phyloP scores from a whole-genome alignment of 345 rosid species.

The Salix viminalis region DNA sequence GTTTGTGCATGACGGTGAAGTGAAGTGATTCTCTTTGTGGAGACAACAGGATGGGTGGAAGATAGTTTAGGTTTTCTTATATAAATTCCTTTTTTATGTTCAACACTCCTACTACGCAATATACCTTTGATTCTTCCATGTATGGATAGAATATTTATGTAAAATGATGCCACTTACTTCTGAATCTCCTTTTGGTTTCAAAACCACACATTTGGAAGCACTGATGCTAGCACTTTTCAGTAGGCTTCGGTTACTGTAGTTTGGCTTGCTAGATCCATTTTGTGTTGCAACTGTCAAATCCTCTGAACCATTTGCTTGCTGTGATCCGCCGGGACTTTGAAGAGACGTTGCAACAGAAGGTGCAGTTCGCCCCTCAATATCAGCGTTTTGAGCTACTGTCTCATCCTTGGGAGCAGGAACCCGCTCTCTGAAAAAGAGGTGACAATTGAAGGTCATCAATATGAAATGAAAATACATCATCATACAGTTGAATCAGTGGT shows the following conservation, averaged over 20 bases:
- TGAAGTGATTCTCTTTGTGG: neutral
- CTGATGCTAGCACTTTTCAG: conserved; percentile 95
- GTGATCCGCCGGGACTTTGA: conserved; percentile 40
- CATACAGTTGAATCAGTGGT: neutral
- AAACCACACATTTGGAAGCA: conserved; percentile 79
- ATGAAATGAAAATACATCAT: neutral
- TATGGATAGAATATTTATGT: neutral
- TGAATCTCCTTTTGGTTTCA: conserved; percentile 36
- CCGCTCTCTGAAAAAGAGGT: conserved; percentile 60
- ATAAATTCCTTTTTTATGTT: neutral
- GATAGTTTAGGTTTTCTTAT: neutral
- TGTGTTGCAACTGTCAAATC: conserved; percentile 20
- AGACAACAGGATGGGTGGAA: neutral
- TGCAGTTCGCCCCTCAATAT: conserved; percentile 36
- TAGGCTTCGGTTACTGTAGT: conserved; percentile 55
- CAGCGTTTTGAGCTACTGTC: conserved; percentile 21
- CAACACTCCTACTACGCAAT: neutral
- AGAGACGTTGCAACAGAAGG: conserved; percentile 50
- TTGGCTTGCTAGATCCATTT: conserved; percentile 37
- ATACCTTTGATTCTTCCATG: neutral
- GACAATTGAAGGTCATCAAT: conserved; percentile 4
- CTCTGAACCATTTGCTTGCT: conserved; percentile 36
- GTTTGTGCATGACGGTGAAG: neutral
- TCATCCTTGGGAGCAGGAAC: conserved; percentile 69
- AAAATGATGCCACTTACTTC: conserved; percentile 41